Percentiles rank a stretch among this genome's conserved stretches.
Evolutionary conservation across 2,329 filamentous ascomycete genomes (phyloP).

Genomic region (Monosporascus sp.): DNA sequence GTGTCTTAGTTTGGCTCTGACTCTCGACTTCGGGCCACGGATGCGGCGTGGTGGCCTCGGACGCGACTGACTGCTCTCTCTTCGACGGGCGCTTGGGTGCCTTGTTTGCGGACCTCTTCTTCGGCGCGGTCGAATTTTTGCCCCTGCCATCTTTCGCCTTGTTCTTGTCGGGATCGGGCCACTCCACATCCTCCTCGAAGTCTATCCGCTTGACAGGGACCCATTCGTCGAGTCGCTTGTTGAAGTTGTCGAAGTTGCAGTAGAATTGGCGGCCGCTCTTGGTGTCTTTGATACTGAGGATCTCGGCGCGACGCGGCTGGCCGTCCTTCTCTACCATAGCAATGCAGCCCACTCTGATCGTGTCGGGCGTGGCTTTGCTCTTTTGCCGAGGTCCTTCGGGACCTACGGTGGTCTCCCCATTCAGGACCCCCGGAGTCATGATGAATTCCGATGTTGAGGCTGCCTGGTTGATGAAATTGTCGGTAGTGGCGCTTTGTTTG

Average conservation of each 20-base stretch:
- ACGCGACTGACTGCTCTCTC: slow-evolving; percentile 48
- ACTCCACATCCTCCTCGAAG: slow-evolving; percentile 86
- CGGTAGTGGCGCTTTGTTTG: slow-evolving; percentile 5
- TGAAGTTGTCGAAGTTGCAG: slow-evolving; percentile 98
- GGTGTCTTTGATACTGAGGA: slow-evolving; percentile 86
- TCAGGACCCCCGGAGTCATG: slow-evolving; percentile 48
- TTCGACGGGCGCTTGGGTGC: slow-evolving; percentile 49
- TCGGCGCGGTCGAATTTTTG: slow-evolving; percentile 60
- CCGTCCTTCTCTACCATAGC: slow-evolving; percentile 66
- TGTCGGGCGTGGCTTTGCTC: slow-evolving; percentile 78
- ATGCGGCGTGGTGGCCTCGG: slow-evolving; percentile 49
- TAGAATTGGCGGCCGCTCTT: slow-evolving; percentile 88
- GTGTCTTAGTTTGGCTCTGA: slow-evolving; percentile 38
- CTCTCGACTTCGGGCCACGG: slow-evolving; percentile 49
- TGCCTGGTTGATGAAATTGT: slow-evolving; percentile 27
- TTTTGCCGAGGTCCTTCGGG: slow-evolving; percentile 59
- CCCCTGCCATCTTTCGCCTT: slow-evolving; percentile 70
- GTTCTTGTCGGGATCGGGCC: slow-evolving; percentile 85
- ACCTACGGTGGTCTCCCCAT: slow-evolving; percentile 49
- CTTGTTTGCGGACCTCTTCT: slow-evolving; percentile 55
- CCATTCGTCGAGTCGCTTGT: slow-evolving; percentile 85
- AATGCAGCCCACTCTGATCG: slow-evolving; percentile 59
- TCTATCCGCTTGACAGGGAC: slow-evolving; percentile 77
- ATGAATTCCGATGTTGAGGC: slow-evolving; percentile 28
- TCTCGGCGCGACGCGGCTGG: slow-evolving; percentile 85